Evolutionary conservation across 176 grass and related monocot species (phyloP), one percentile per base, ranked within the genome.

Genomic region (Eleusine coracana): DNA sequence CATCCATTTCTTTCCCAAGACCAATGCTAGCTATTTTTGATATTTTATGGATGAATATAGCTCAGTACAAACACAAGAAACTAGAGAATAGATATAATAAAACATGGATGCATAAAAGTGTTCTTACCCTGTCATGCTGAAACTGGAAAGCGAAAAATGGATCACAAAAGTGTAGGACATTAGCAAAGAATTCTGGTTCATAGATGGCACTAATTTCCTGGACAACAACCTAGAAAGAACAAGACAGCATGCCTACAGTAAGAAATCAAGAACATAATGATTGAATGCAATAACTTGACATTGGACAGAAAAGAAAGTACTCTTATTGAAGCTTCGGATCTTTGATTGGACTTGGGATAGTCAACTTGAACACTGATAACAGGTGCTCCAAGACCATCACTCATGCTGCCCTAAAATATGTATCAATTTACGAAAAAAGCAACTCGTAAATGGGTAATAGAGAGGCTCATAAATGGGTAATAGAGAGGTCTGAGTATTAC

Each of bases 91-190:
- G 20, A 73, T 40, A 83, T 39, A 56, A 45, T 68, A 55, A 68
- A 79, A 66, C 15, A 41, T 74, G 63, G 61, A 67, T 74, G 39
- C 41, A 76, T 20, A 45, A 61, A 73, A 46, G 20, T 85, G 81
- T 71, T 65, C 68, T 90, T 84, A 98, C 96, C 88, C 96, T 92
- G 56, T 95, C 86, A 73, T 91, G 89, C 84, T 98, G 96, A 86
- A 94, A 95, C 12, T 90, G 75, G 61, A 95, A 93, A 51, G 91
- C 88, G 71, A 76, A 79, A 69, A 98, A 80, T 25, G 82, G 36
- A 69, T 88, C 18, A 58, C 86, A 91, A 70, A 98, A 56, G 65
- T 88, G 84, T 25, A 86, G 25, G 54, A 95, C 63, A 81, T 87
- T 81, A 74, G 80, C 42, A 74, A 95, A 93, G 78, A 98, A 90